Evolutionary conservation across 2,329 filamentous ascomycete genomes (phyloP).

Genomic region (Trichoderma citrinoviride): DNA sequence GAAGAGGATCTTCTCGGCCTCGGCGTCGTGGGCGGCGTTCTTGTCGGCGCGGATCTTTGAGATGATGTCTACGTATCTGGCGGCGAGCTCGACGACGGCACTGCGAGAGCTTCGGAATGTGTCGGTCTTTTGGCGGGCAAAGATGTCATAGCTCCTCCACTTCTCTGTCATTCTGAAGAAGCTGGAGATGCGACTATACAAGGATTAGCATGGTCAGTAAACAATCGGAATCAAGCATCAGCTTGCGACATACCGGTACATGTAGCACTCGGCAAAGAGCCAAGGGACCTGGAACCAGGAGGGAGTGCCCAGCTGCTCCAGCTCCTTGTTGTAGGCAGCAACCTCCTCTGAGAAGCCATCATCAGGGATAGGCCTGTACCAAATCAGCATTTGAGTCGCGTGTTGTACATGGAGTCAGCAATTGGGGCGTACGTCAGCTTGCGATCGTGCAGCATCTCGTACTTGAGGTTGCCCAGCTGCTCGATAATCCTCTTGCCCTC

Average conservation of each 20-base stretch:
- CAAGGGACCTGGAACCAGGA: slow-evolving; percentile 84
- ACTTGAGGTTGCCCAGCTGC: slow-evolving; percentile 79
- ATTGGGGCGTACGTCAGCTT: slow-evolving; percentile 60
- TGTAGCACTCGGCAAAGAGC: slow-evolving; percentile 92
- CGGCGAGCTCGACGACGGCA: slow-evolving; percentile 77
- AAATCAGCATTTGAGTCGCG: slow-evolving; percentile 15
- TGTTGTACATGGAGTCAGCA: too few relatives aligned
- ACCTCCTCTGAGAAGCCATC: slow-evolving; percentile 81
- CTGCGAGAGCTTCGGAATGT: slow-evolving; percentile 90
- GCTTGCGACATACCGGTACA: slow-evolving; percentile 63
- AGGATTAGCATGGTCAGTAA: neutral
- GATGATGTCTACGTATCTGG: slow-evolving; percentile 73
- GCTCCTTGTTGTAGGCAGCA: slow-evolving; percentile 78
- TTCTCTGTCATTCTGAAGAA: slow-evolving; percentile 72
- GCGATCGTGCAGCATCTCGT: slow-evolving; percentile 89
- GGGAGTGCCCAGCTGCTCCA: slow-evolving; percentile 68
- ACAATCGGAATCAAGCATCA: neutral
- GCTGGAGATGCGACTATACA: slow-evolving; percentile 67
- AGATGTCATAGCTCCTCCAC: slow-evolving; percentile 91
- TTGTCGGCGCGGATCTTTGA: slow-evolving; percentile 59
- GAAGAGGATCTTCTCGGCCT: slow-evolving; percentile 77
- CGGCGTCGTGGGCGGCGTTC: slow-evolving; percentile 54
- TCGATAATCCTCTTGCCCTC: slow-evolving; percentile 88
- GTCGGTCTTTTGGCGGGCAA: slow-evolving; percentile 82
- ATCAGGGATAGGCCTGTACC: slow-evolving; percentile 65